phyloP scores from a whole-genome alignment of 164 flowering plant genomes.

The Umbilicus rupestris region DNA sequence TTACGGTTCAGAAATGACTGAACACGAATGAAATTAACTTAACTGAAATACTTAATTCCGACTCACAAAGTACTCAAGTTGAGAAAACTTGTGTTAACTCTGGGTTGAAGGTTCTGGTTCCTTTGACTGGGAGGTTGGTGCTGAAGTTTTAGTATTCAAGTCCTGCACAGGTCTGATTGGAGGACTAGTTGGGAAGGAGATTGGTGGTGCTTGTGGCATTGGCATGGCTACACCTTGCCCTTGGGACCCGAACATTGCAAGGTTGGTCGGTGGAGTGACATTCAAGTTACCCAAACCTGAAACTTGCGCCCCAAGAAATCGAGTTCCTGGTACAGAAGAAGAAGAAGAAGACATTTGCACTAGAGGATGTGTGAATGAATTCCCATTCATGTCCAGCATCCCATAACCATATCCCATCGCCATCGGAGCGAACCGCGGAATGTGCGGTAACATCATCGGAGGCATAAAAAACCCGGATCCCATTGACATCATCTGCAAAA shows the following conservation, averaged over 20 bases:
- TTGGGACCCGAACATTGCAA: conserved; percentile 43
- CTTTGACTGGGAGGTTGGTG: conserved; percentile 25
- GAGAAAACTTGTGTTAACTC: too few species aligned
- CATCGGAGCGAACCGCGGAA: conserved; percentile 49
- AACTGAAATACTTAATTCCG: too few species aligned
- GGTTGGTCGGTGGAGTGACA: conserved; percentile 30
- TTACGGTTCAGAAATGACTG: too few species aligned
- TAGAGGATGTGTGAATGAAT: conserved; percentile 37
- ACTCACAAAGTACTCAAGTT: too few species aligned
- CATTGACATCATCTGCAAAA: conserved; percentile 94
- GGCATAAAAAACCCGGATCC: conserved; percentile 87
- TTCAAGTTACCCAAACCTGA: too few species aligned
- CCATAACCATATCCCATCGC: conserved; percentile 66
- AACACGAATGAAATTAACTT: too few species aligned
- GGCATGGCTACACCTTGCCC: conserved; percentile 48
- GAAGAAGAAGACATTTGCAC: conserved; percentile 33
- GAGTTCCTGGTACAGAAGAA: conserved; percentile 33
- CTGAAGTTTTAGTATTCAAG: conserved; percentile 26
- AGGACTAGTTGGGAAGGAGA: conserved; percentile 35
- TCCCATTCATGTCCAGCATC: conserved; percentile 35
- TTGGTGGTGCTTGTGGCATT: conserved; percentile 38
- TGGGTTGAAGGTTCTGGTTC: not conserved
- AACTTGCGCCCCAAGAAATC: conserved; percentile 39
- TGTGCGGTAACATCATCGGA: conserved; percentile 67
- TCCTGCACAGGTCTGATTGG: conserved; percentile 22